Percentiles rank a stretch among this genome's conserved stretches.
phyloP scores from a whole-genome alignment of 352 stramenopile species.

The Globisporangium recalcitrans region DNA sequence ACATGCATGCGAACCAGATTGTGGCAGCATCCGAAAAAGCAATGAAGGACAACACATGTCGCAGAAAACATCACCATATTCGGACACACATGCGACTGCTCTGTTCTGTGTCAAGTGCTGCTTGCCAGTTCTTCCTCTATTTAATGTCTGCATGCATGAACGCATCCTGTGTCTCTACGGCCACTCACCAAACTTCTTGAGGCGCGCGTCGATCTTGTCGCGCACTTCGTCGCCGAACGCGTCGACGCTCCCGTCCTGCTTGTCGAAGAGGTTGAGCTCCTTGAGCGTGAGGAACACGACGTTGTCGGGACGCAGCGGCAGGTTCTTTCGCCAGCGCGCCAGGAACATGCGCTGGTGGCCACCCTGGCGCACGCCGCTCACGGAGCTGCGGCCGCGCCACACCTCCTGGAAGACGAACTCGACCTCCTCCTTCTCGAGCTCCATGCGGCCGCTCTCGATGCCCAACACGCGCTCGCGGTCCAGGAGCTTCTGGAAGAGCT shows the following conservation, averaged over 20 bases:
- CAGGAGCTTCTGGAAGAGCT: conserved; percentile 77
- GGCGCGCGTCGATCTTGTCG: conserved; percentile 57
- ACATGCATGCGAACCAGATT: conserved; percentile 1
- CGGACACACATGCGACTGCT: background rate
- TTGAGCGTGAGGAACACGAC: conserved; percentile 84
- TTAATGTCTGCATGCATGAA: background rate
- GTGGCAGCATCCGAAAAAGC: conserved; percentile 5
- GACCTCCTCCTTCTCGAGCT: conserved; percentile 82
- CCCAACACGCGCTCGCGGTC: conserved; percentile 68
- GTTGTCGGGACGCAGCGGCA: conserved; percentile 75
- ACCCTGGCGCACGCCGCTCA: conserved; percentile 63
- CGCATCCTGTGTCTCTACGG: background rate
- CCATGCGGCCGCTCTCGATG: conserved; percentile 49
- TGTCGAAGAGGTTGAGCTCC: conserved; percentile 59
- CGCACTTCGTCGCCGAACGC: conserved; percentile 64
- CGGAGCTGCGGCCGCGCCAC: conserved; percentile 72
- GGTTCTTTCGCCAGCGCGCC: conserved; percentile 72
- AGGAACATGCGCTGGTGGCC: conserved; percentile 77
- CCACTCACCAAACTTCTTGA: conserved; percentile 63
- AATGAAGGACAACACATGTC: conserved; percentile 13
- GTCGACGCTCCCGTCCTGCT: conserved; percentile 36
- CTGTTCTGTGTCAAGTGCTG: background rate
- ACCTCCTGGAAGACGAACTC: conserved; percentile 87
- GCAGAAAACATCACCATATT: conserved; percentile 1
- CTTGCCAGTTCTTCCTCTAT: conserved; percentile 3